A percentile compares a stretch with the other conserved stretches of the same genome.
Evolutionary conservation across 306 rosid species (phyloP).

Genomic region (Sicyos edulis): DNA sequence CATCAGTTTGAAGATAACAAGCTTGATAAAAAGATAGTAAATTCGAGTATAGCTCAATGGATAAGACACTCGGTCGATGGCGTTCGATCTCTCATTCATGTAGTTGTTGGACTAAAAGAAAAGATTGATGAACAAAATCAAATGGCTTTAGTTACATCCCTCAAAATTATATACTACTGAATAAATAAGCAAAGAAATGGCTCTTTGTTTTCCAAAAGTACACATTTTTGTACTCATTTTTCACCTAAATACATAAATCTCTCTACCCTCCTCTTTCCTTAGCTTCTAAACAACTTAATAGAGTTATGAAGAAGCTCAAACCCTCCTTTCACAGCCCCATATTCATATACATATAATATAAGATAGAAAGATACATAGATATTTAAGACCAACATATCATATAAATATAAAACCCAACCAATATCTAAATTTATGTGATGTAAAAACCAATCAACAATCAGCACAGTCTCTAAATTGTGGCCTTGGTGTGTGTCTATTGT

Average conservation of each 20-base stretch:
- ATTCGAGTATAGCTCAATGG: too few relatives aligned
- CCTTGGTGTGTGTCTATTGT: constrained; percentile 83
- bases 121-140: neutral
- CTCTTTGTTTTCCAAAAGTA: constrained; percentile 7
- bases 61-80: too few relatives aligned
- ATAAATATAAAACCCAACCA: constrained; percentile 1
- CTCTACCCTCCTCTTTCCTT: constrained; percentile 14
- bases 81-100: too few relatives aligned
- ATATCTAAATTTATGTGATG: constrained; percentile 6
- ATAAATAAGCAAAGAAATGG: neutral
- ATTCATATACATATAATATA: constrained; percentile 1
- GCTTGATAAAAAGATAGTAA: neutral
- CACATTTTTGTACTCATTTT: neutral
- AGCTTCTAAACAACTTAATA: constrained; percentile 28
- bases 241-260: neutral
- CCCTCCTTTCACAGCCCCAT: constrained; percentile 19
- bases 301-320: constrained; percentile 28
- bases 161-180: neutral
- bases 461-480: constrained; percentile 35
- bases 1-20: constrained; percentile 5
- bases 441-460: constrained; percentile 30
- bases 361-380: neutral
- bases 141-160: neutral
- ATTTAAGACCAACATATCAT: neutral
- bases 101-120: too few relatives aligned